A percentile compares a stretch with the other conserved stretches of the same genome.
phyloP scores from a whole-genome alignment of 192 early-diverging fungal species.

The Piromyces sp. region DNA sequence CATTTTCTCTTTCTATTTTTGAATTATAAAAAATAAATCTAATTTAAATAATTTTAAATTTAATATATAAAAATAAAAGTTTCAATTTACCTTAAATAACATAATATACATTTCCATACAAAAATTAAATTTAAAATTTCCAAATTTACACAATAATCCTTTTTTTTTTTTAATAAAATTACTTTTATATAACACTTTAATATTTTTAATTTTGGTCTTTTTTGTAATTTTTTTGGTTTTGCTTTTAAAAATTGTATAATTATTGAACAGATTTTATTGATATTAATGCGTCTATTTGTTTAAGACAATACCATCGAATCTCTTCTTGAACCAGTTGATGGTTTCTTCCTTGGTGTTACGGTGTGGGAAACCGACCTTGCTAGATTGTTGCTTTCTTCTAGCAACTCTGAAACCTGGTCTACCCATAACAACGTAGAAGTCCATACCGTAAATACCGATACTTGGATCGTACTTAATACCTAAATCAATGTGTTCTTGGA shows the following conservation, averaged over 20 bases:
- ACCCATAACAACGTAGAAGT: conserved; percentile 98
- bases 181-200: too few relatives aligned
- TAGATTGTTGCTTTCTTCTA: conserved; percentile 71
- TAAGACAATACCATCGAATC: conserved; percentile 75
- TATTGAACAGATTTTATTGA: neutral
- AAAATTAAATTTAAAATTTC: too few relatives aligned
- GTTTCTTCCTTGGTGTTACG: conserved; percentile 90
- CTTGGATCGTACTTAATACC: conserved; percentile 88
- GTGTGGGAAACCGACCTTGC: conserved; percentile 78
- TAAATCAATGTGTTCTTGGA: conserved; percentile 99
- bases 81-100: too few relatives aligned
- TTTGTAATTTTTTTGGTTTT: too few relatives aligned
- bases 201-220: too few relatives aligned
- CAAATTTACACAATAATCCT: too few relatives aligned
- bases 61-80: too few relatives aligned
- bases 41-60: too few relatives aligned
- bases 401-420: conserved; percentile 92
- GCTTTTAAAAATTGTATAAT: neutral
- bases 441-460: conserved; percentile 56
- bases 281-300: conserved; percentile 42
- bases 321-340: conserved; percentile 95
- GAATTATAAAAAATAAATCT: too few relatives aligned
- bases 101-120: too few relatives aligned
- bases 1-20: too few relatives aligned
- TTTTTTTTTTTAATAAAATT: too few relatives aligned